Evolutionary conservation across 2,329 filamentous ascomycete species (phyloP).

Genomic region (Hypoxylon sp.): DNA sequence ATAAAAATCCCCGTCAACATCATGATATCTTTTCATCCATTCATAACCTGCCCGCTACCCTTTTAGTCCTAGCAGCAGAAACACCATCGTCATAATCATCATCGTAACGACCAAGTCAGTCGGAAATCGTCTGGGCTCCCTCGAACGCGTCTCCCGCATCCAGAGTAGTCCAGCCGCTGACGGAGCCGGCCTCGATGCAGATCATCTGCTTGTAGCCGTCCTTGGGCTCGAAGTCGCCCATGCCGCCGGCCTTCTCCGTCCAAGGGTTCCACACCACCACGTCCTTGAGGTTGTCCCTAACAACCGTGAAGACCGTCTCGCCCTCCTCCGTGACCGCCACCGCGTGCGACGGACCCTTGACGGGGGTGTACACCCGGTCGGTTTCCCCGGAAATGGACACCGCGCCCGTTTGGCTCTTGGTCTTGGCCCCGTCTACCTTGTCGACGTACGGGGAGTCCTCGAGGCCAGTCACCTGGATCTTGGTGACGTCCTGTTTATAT

Average conservation of each 20-base stretch:
- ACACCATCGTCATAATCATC: neutral
- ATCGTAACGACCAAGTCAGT: conserved; percentile 42
- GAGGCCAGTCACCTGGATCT: conserved; percentile 79
- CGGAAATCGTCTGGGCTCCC: conserved; percentile 68
- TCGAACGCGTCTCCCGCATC: conserved; percentile 80
- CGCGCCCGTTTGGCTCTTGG: conserved; percentile 72
- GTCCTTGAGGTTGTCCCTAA: conserved; percentile 86
- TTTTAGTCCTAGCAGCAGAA: neutral
- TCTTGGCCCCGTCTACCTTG: conserved; percentile 77
- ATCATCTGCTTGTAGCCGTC: conserved; percentile 94
- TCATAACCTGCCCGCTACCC: conserved; percentile 25
- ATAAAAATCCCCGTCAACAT: neutral
- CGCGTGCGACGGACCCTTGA: conserved; percentile 68
- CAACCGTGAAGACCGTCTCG: conserved; percentile 75
- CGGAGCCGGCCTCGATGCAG: conserved; percentile 90
- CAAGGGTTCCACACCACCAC: conserved; percentile 98
- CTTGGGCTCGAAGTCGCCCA: conserved; percentile 89
- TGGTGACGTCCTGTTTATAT: conserved; percentile 76
- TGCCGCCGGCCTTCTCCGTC: conserved; percentile 83
- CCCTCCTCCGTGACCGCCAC: conserved; percentile 72
- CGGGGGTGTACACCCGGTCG: conserved; percentile 87
- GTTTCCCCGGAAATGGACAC: conserved; percentile 81
- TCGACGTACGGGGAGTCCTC: conserved; percentile 82
- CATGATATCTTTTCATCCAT: conserved; percentile 15
- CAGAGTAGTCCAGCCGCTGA: conserved; percentile 83